Conservation (phyloP, 192 early-diverging fungal genomes). For the Coemansia sp. region DNA sequence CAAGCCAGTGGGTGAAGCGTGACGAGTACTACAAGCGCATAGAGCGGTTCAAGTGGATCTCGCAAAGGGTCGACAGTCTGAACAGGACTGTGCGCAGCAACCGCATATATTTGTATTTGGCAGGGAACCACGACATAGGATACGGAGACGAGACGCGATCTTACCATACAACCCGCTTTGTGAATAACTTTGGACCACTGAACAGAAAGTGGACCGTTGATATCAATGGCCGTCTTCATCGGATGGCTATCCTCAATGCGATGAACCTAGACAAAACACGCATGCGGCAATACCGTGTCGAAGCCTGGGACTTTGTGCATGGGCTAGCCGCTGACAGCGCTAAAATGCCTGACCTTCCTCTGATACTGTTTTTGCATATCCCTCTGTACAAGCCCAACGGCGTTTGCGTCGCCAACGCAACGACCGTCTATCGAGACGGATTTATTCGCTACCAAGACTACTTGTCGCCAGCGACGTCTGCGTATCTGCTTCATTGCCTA, state of each 20-base stretch:
- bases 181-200: constrained; percentile 57
- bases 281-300: constrained; percentile 45
- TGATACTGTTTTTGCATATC: constrained; percentile 61
- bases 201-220: constrained; percentile 44
- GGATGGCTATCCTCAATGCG: constrained; percentile 47
- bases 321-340: constrained; percentile 29
- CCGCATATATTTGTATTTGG: constrained; percentile 51
- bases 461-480: constrained; percentile 57
- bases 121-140: constrained; percentile 70
- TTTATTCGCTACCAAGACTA: constrained; percentile 62
- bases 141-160: constrained; percentile 61
- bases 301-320: constrained; percentile 61
- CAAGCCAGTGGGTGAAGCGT: constrained; percentile 62
- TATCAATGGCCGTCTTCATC: constrained; percentile 15
- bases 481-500: constrained; percentile 59
- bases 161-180: constrained; percentile 56
- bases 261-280: constrained; percentile 50
- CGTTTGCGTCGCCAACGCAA: constrained; percentile 55
- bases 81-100: constrained; percentile 12
- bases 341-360: constrained; percentile 37
- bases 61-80: constrained; percentile 33
- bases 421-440: constrained; percentile 37
- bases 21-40: constrained; percentile 59
- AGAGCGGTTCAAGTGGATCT: constrained; percentile 60
- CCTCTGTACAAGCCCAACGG: constrained; percentile 61